Conservation (phyloP, 192 early-diverging fungal genomes). For the Entomortierella chlamydospora region DNA sequence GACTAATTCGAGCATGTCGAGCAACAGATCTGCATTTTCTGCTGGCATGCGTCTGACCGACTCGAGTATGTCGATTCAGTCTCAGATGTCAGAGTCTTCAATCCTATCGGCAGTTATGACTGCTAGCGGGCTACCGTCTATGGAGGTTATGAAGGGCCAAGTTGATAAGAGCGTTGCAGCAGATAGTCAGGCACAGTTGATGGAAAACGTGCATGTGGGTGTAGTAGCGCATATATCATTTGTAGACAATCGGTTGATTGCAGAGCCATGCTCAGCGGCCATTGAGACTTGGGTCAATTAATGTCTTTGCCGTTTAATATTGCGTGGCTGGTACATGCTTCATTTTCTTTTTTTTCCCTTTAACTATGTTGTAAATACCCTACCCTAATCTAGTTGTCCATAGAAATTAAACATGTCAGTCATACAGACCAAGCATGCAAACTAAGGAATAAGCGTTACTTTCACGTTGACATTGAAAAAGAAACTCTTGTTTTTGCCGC, state of each 20-base stretch:
- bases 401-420: too few relatives aligned
- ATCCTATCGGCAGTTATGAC: constrained; percentile 38
- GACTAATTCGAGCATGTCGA: constrained; percentile 21
- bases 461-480: too few relatives aligned
- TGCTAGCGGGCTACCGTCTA: constrained; percentile 32
- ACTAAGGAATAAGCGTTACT: too few relatives aligned
- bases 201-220: constrained; percentile 41
- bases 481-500: too few relatives aligned
- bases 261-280: constrained; percentile 42
- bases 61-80: constrained; percentile 48
- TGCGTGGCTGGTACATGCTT: not conserved
- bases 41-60: constrained; percentile 19
- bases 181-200: constrained; percentile 25
- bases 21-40: constrained; percentile 16
- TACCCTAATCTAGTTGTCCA: too few relatives aligned
- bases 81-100: constrained; percentile 29
- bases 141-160: constrained; percentile 43
- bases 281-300: constrained; percentile 49
- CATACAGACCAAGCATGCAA: too few relatives aligned
- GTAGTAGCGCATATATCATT: constrained; percentile 11
- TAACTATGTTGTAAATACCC: too few relatives aligned
- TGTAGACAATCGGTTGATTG: constrained; percentile 26
- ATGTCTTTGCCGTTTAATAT: not conserved
- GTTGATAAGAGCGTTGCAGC: constrained; percentile 32
- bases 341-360: not conserved